Base-by-base conservation (phyloP, 202 grass and related monocot species). In the Saccharum hybrid region DNA sequence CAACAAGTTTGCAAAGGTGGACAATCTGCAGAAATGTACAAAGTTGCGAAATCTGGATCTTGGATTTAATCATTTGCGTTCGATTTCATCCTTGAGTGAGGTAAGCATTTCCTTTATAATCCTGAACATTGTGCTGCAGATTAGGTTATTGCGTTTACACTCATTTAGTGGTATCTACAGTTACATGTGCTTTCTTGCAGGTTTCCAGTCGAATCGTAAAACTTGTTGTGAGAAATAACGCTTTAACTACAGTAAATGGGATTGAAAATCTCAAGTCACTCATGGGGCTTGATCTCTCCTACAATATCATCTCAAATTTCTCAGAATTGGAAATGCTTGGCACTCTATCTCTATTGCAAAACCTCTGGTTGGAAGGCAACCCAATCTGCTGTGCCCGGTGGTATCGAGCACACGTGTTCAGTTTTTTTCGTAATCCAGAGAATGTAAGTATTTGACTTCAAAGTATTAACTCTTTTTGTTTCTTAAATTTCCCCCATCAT, bases 261-360 rank as follows among this genome's bases (percentile, higher is more conserved):
- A 89, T 98, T 19, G 91, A 95, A 84, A 91, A 95, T 87, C 79
- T 98, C 60, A 98, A 93, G 43, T 98, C 89, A 63, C 92, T 98
- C 77, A 81, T 82, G 85, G 87, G 83, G 62, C 90, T 98, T 85
- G 96, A 98, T 87, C 92, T 98, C 15, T 98, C 96, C 52, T 93
- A 93, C 66, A 98, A 98, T 52, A 91, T 98, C 73, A 90, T 98
- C 75, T 98, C 96, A 78, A 95, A 85, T 85, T 98, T 98, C 86
- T 90, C 87, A 68, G 91, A 94, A 48, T 66, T 98, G 85, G 96
- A 98, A 74, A 89, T 95, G 63, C 79, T 98, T 70, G 87, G 88
- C 21, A 87, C 85, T 46, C 81, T 95, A 52, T 56, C 77, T 80
- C 87, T 82, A 34, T 88, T 98, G 37, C 89, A 92, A 49, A 98